phyloP scores from a whole-genome alignment of 2,329 filamentous ascomycete species.

The Trichoderma brevicompactum region DNA sequence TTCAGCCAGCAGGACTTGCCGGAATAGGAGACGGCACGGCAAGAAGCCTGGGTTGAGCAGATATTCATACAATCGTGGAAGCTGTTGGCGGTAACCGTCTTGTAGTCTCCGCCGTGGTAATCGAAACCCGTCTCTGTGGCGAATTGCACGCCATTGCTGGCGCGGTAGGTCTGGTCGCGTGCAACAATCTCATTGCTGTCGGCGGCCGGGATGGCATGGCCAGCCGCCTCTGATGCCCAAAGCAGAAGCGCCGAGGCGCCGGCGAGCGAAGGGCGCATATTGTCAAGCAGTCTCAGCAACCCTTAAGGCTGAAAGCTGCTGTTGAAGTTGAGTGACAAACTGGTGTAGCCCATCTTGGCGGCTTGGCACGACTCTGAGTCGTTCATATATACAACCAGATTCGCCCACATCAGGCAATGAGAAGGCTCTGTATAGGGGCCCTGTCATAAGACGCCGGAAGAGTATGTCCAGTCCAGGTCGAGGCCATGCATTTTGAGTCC shows the following conservation, averaged over 20 bases:
- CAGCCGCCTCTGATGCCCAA: neutral
- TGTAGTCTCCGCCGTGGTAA: conserved; percentile 8
- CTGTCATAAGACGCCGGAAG: neutral
- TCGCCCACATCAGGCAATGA: neutral
- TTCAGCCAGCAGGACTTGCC: conserved; percentile 17
- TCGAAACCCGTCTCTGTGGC: conserved; percentile 10
- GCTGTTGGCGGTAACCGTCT: neutral
- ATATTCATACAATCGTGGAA: conserved; percentile 13
- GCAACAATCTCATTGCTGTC: neutral
- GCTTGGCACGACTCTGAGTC: neutral
- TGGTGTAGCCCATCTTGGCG: neutral
- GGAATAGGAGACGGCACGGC: conserved; percentile 7
- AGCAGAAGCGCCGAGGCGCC: neutral
- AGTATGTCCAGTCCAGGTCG: neutral
- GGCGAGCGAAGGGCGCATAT: conserved; percentile 1
- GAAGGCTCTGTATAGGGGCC: neutral
- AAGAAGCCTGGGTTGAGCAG: conserved; percentile 3
- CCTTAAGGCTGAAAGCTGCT: neutral
- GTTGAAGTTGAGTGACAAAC: neutral
- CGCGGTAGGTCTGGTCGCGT: neutral
- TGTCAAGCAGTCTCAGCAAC: neutral
- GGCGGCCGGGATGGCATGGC: neutral
- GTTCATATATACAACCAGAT: neutral
- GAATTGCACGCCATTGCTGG: conserved; percentile 6
- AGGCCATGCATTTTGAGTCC: neutral